Percentiles rank a stretch among this genome's conserved stretches.
phyloP scores from a whole-genome alignment of 1,139 yeast species.

The Meyerozyma smithsonii region DNA sequence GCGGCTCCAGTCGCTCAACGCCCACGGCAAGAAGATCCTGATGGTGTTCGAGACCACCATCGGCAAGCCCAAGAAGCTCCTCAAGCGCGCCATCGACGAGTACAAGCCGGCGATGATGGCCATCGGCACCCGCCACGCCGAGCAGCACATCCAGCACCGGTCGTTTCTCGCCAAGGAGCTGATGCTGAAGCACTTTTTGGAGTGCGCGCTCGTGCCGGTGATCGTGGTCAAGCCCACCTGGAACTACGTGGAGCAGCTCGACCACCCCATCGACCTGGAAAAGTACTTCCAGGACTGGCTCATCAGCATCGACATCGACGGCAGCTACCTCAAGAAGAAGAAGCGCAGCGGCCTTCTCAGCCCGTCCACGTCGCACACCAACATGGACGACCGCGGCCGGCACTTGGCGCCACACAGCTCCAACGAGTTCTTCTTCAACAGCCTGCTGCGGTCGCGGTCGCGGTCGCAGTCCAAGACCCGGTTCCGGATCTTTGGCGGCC shows the following conservation, averaged over 20 bases:
- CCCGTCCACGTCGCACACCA: conserved; percentile 5
- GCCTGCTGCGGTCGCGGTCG: conserved; percentile 5
- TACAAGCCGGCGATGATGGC: conserved; percentile 63
- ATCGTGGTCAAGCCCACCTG: conserved; percentile 59
- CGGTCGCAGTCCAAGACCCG: conserved; percentile 6
- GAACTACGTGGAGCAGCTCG: conserved; percentile 26
- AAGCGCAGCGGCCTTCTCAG: not conserved
- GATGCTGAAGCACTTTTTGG: conserved; percentile 58
- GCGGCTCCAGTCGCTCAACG: conserved; percentile 44
- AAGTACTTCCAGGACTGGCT: conserved; percentile 13
- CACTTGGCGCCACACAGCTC: not conserved
- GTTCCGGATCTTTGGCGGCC: conserved; percentile 7
- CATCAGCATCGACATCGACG: conserved; percentile 9
- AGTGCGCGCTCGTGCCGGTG: conserved; percentile 66
- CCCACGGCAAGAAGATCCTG: conserved; percentile 43
- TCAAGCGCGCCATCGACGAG: conserved; percentile 53
- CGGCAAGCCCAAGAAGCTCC: conserved; percentile 55
- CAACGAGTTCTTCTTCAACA: not conserved
- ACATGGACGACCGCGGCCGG: conserved; percentile 8
- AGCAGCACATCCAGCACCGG: conserved; percentile 38
- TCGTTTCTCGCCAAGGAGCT: conserved; percentile 43
- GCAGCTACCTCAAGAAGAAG: conserved; percentile 1
- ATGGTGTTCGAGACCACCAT: conserved; percentile 57
- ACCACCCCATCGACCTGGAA: conserved; percentile 10
- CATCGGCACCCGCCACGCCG: conserved; percentile 53